Evolutionary conservation across 2,329 filamentous ascomycete species (phyloP), one percentile per base, ranked within the genome.

Genomic region (Tolypocladium nubicola): DNA sequence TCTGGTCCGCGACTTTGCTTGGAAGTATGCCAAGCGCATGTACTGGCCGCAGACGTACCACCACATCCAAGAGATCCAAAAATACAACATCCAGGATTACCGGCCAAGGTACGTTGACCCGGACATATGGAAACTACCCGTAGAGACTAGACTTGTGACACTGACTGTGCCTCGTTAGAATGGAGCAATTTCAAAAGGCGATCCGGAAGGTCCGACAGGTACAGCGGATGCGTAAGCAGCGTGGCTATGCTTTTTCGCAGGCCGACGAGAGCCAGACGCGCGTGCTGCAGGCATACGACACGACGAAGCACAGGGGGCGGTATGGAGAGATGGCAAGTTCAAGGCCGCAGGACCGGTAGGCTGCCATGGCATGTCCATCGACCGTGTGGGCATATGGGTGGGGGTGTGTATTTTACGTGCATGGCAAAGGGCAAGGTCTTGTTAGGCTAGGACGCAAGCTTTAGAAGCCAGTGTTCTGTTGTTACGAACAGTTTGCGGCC

Each of bases 111-210:
- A 82, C 64, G 81, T 78, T 54, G 21, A 11, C n/a, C 41, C 11
- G 11, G 23, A 54, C n/a, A 50, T 5, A 35, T n/a, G 47, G 47
- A 26, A 19, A 21, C 21, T n/a, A 16, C 47, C 10, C 47, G 4
- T 4, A 8, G 11, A 16, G 10, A n/a, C 14, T 9, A 35, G 19
- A 21, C 47, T n/a, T 14, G 4, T 6, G 23, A 54, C 37, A 37
- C 33, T 35, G 40, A 26, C 38, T 41, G 47, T 33, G 6, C 37
- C 26, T 38, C 21, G 26, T 2, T 61, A 93, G 89, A 68, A 99
- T 99, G 94, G 94, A 99, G 69, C 94, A 99, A 75, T 99, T 99
- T 79, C 94, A 99, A 76, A 99, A 99, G 75, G 94, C 94, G 26
- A 97, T 99, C 68, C 88, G 94, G 67, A 99, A 99, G 76, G 94